A percentile compares a stretch with the other conserved stretches of the same genome.
These are phyloP conservation scores for Ophiostoma sp. DNA, from an alignment of 2,329 filamentous ascomycete species.

Conservation along the genomic window DNA sequence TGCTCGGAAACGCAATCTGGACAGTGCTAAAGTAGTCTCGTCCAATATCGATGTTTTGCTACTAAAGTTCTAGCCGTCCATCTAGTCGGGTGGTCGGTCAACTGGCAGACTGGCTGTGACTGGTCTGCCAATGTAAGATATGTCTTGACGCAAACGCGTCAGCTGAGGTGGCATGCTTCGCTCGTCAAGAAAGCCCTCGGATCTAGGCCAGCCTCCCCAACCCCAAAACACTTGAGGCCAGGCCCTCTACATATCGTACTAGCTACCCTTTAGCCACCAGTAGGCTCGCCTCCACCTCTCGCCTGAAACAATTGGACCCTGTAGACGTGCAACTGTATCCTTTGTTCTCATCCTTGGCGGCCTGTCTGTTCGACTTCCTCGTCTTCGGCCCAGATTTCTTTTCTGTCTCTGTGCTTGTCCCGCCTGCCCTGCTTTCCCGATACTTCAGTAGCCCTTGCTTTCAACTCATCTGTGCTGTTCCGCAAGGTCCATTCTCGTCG, in stretches of 20 bases:
- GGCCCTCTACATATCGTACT: background rate
- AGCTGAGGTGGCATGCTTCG: background rate
- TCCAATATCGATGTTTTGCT: too few relatives aligned
- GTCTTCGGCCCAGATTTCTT: background rate
- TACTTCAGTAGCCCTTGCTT: too few relatives aligned
- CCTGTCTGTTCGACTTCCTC: background rate
- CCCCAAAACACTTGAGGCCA: background rate
- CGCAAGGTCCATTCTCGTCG: background rate
- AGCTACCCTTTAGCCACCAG: background rate
- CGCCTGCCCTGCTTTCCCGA: too few relatives aligned
- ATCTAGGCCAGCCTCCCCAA: background rate
- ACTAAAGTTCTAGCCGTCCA: too few relatives aligned
- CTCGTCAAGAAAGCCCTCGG: background rate
- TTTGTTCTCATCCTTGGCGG: background rate
- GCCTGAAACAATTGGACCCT: conserved; percentile 5
- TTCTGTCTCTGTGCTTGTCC: background rate
- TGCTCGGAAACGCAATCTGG: too few relatives aligned
- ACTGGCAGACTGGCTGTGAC: too few relatives aligned
- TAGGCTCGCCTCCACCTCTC: background rate
- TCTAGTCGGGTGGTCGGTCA: too few relatives aligned
- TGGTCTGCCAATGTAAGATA: background rate
- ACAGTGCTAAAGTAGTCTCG: too few relatives aligned
- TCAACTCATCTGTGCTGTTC: background rate
- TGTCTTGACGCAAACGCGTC: background rate
- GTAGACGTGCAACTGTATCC: background rate